Evolutionary conservation across 371 early-diverging fungal species (phyloP), one percentile per base, ranked within the genome.

Genomic region (Conidiobolus coronatus): DNA sequence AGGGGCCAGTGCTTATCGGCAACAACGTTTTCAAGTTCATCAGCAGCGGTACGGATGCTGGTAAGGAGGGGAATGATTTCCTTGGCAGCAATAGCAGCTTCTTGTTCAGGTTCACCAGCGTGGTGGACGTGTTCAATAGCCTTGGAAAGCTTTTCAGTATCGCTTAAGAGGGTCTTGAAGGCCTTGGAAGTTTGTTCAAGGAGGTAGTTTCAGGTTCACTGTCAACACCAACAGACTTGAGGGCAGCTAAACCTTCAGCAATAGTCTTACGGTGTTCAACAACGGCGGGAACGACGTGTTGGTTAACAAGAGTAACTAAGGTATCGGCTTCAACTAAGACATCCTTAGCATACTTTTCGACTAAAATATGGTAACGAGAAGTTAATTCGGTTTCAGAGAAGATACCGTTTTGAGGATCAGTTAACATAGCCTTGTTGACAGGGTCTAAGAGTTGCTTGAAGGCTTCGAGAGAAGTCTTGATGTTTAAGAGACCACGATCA

Each of bases 291-390:
- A 96, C 63, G 42, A 96, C 79, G 56, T 76, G 74, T 61, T 80
- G 81, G 37, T 63, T 60, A 29, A 87, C 61, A 68, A 97, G 73
- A 46, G 71, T 64, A 41, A 73, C 59, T 61, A 96, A 67, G n/a
- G 94, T 88, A 64, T 82, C 79, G 52, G 81, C 88, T 73, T 96
- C 94, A 54, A 93, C 86, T 50, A 83, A 57, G 36, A 91, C 58
- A 59, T 93, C 92, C 79, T 96, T 96, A 65, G 79, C 70, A 59
- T 92, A 95, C 58, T 83, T 86, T 67, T 96, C 95, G 55, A 75
- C 64, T 53, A 94, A 67, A 60, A 94, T 87, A 64, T 91, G 81
- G 76, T 75, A 88, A 54, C 95, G 82, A 24, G 94, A 87, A 47
- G 75, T 55, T 52, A 96, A 66, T 67, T 96, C 97, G 35, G 67